Percentiles rank a stretch among this genome's conserved stretches.
Conservation (phyloP, 805 yeast genomes). For the Grigorovia yakushimaensis region DNA sequence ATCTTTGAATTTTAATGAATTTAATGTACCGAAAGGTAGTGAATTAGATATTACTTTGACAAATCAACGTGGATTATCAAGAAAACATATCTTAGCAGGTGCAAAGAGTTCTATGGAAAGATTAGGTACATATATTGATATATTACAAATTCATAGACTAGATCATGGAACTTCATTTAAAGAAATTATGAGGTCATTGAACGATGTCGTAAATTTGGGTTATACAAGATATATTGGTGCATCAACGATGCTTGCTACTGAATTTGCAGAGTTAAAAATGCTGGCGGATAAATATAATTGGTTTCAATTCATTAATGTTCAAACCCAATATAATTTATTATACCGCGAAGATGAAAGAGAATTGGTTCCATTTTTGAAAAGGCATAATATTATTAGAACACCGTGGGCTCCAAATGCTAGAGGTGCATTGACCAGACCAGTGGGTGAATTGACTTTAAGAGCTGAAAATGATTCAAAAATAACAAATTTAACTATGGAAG, state of each 20-base stretch:
- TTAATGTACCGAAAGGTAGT: background rate
- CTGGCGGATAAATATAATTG: slow-evolving; percentile 48
- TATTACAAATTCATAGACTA: slow-evolving; percentile 47
- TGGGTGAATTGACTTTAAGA: slow-evolving; percentile 11
- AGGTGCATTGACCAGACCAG: slow-evolving; percentile 46
- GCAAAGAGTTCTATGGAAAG: slow-evolving; percentile 33
- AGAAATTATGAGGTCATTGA: slow-evolving; percentile 49
- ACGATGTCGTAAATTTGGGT: slow-evolving; percentile 42
- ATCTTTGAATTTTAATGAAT: too few relatives aligned
- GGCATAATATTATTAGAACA: slow-evolving; percentile 44
- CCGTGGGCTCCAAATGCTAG: slow-evolving; percentile 56
- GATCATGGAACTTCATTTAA: slow-evolving; percentile 39
- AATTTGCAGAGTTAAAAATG: slow-evolving; percentile 45
- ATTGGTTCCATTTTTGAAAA: slow-evolving; percentile 44
- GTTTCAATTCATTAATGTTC: slow-evolving; percentile 52
- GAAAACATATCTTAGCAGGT: slow-evolving; percentile 40
- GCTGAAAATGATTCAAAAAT: slow-evolving; percentile 21
- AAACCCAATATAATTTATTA: slow-evolving; percentile 45
- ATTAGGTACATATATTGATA: slow-evolving; percentile 40
- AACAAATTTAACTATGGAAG: slow-evolving; percentile 32
- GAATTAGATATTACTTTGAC: background rate
- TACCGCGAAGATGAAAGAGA: slow-evolving; percentile 58
- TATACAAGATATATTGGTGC: slow-evolving; percentile 51
- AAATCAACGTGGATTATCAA: slow-evolving; percentile 32
- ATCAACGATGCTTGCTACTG: slow-evolving; percentile 47